These are phyloP conservation scores for Aureobasidium subglaciale DNA, from an alignment of 2,329 filamentous ascomycete genomes.

Conservation along the genomic window DNA sequence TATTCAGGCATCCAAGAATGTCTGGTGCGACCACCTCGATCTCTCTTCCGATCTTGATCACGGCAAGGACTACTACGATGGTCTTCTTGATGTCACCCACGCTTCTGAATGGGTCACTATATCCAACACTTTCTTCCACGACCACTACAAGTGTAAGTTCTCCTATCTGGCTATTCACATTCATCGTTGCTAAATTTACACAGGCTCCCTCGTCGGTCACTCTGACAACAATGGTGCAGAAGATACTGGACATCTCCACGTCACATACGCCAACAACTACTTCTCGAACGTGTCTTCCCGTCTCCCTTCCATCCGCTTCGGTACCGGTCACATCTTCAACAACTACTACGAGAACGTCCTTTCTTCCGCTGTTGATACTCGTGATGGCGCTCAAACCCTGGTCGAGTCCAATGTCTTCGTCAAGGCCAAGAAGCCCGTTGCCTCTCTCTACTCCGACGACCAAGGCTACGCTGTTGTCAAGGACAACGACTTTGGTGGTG, in stretches of 20 bases:
- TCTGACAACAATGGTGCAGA: conserved; percentile 51
- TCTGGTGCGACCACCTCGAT: conserved; percentile 64
- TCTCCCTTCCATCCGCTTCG: conserved; percentile 57
- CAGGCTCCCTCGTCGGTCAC: conserved; percentile 49
- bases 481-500: conserved; percentile 35
- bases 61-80: conserved; percentile 65
- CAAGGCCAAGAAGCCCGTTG: conserved; percentile 29
- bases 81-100: conserved; percentile 58
- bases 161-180: neutral
- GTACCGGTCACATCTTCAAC: conserved; percentile 57
- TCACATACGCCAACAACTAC: conserved; percentile 63
- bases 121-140: conserved; percentile 41
- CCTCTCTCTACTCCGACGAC: conserved; percentile 26
- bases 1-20: conserved; percentile 41
- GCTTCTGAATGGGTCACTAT: conserved; percentile 56
- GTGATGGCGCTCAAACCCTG: conserved; percentile 36
- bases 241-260: conserved; percentile 54
- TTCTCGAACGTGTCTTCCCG: conserved; percentile 59
- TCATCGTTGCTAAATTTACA: neutral
- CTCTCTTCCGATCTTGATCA: conserved; percentile 52
- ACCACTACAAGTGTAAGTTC: conserved; percentile 53
- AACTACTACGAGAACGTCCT: conserved; percentile 31
- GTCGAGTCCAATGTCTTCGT: conserved; percentile 37
- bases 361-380: conserved; percentile 36
- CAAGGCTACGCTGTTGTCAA: conserved; percentile 31